These are phyloP conservation scores for Gamarada debralockiae DNA, from an alignment of 495 filamentous ascomycete species.

Conservation along the genomic window DNA sequence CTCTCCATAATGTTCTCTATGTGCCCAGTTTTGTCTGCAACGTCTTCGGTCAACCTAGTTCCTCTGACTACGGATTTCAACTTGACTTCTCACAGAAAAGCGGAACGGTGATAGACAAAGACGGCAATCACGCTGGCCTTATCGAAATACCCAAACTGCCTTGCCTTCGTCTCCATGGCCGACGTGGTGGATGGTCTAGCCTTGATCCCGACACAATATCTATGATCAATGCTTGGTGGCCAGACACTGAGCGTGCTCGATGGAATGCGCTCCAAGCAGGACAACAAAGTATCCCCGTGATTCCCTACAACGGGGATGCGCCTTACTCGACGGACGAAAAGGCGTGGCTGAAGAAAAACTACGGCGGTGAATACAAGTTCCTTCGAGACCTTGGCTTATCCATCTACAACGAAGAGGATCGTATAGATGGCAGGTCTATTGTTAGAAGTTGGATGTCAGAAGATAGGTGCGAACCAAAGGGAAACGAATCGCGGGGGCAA, in stretches of 20 bases:
- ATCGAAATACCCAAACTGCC: slow-evolving; percentile 7
- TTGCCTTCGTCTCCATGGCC: slow-evolving; percentile 11
- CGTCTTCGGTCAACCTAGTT: slow-evolving; percentile 11
- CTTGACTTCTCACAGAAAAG: background rate
- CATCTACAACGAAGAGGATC: slow-evolving; percentile 33
- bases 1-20: slow-evolving; percentile 17
- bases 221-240: slow-evolving; percentile 15
- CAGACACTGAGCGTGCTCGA: slow-evolving; percentile 12
- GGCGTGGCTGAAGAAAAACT: slow-evolving; percentile 27
- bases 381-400: slow-evolving; percentile 19
- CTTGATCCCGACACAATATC: slow-evolving; percentile 5
- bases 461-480: background rate
- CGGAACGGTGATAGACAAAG: background rate
- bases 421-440: slow-evolving; percentile 27
- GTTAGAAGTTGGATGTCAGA: slow-evolving; percentile 21
- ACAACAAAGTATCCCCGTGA: background rate
- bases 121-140: slow-evolving; percentile 6
- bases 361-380: slow-evolving; percentile 26
- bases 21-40: slow-evolving; percentile 16
- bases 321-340: slow-evolving; percentile 21
- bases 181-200: no score
- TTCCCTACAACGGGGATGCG: background rate
- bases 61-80: slow-evolving; percentile 4
- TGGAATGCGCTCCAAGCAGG: background rate
- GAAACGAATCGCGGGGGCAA: slow-evolving; percentile 1